Conservation (phyloP, 2,329 filamentous ascomycete species). For the Talaromyces piceae region DNA sequence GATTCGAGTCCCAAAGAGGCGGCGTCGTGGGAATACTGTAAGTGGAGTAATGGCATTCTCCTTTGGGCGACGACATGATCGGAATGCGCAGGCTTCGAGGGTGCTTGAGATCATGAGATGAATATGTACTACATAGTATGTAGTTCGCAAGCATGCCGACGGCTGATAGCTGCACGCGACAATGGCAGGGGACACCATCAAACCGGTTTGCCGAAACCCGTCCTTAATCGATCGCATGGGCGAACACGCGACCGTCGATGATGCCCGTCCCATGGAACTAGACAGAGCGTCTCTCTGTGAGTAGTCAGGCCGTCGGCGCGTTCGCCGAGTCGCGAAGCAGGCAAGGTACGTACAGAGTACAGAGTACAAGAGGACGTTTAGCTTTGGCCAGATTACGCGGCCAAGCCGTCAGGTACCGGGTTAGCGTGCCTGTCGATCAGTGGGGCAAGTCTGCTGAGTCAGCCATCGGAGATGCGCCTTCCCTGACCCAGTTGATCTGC, state of each 20-base stretch:
- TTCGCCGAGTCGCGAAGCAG: too few relatives aligned
- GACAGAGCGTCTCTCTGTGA: too few relatives aligned
- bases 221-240: neutral
- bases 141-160: too few relatives aligned
- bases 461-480: neutral
- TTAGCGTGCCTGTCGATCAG: conserved; percentile 1
- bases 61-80: neutral
- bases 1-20: too few relatives aligned
- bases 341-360: too few relatives aligned
- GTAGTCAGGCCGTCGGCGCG: neutral
- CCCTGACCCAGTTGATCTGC: neutral
- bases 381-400: too few relatives aligned
- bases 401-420: too few relatives aligned
- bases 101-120: neutral
- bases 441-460: neutral
- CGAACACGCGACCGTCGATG: too few relatives aligned
- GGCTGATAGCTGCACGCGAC: neutral
- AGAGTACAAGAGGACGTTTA: too few relatives aligned
- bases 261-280: too few relatives aligned
- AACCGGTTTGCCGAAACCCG: neutral
- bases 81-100: too few relatives aligned
- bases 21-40: neutral
- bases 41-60: neutral
- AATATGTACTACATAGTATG: neutral
- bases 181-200: neutral